Base-by-base conservation (phyloP, 805 yeast genomes). In the Pichia occidentalis region DNA sequence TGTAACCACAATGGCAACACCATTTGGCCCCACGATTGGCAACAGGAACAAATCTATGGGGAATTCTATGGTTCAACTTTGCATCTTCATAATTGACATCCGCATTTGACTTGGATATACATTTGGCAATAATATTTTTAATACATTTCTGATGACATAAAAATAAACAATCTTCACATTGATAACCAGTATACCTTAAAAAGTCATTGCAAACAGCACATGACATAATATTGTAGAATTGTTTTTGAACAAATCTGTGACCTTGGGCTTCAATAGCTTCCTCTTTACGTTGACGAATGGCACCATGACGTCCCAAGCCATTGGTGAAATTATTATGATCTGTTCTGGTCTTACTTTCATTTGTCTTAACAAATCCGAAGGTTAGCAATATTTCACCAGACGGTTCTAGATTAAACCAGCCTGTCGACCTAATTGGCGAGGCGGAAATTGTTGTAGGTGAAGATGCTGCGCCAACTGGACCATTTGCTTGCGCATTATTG, bases 1-100 rank as follows among this genome's bases (percentile, higher is more conserved):
- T 79, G 56, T 86, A 86, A 44, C 99, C 99, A 71, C 99, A 92
- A 59, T 92, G 99, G 52, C 97, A 92, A 64, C 99, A 92, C 99
- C 99, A 92, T 56, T 90, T 88, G 2, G 99, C 94, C 52, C 96
- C 94, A 62, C 87, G 80, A 55, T 92, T 92, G 13, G 92, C 73
- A 20, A 78, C 75, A n/a, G 90, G 88, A 49, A 85, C 95, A 59
- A 90, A 90, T 57, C 96, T 77, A 59, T 92, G 99, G 24, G 98
- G 98, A 50, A 92, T 92, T 48, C 95, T 83, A 60, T 92, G 97
- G 54, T 92, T 92, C 59, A 92, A 73, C 59, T 85, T 80, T 17
- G 84, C 75, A 49, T 80, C 90, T 54, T 81, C 87, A 2, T 76
- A 69, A 54, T 79, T 85, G 30, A 68, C 60, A 44, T 80, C 87